These are phyloP conservation scores for Aureobasidium sp. DNA, from an alignment of 2,329 filamentous ascomycete species.

Conservation along the genomic window DNA sequence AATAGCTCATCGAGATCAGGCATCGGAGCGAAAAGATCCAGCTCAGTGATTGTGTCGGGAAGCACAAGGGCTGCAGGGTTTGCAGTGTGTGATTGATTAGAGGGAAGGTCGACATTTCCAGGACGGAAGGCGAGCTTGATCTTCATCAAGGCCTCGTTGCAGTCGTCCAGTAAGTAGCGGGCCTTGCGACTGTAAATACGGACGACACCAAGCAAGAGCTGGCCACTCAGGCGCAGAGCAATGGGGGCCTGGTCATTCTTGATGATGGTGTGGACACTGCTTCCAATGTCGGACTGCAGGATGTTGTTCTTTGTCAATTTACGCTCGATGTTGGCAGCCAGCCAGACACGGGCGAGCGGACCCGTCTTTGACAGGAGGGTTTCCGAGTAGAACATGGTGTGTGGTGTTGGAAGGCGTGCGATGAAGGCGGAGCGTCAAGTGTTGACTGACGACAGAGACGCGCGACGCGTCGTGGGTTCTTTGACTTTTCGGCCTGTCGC, in stretches of 20 bases:
- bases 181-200: constrained; percentile 97
- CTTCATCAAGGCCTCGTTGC: constrained; percentile 93
- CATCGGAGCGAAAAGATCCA: constrained; percentile 69
- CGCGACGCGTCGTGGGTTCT: constrained; percentile 3
- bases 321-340: constrained; percentile 95
- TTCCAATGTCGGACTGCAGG: constrained; percentile 85
- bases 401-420: background rate
- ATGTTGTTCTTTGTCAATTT: constrained; percentile 97
- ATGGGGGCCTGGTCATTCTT: constrained; percentile 88
- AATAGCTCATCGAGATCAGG: constrained; percentile 82
- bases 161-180: constrained; percentile 91
- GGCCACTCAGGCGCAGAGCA: constrained; percentile 86
- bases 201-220: constrained; percentile 89
- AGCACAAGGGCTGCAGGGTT: constrained; percentile 82
- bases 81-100: constrained; percentile 60
- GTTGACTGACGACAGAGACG: constrained; percentile 13
- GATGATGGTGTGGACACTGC: constrained; percentile 92
- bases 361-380: constrained; percentile 93
- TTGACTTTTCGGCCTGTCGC: background rate
- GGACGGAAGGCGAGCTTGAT: constrained; percentile 98
- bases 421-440: background rate
- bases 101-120: constrained; percentile 91
- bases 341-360: constrained; percentile 93
- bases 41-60: constrained; percentile 85
- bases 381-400: constrained; percentile 90